phyloP scores from a whole-genome alignment of 176 grass and related monocot genomes.

The Oryza longistaminata region DNA sequence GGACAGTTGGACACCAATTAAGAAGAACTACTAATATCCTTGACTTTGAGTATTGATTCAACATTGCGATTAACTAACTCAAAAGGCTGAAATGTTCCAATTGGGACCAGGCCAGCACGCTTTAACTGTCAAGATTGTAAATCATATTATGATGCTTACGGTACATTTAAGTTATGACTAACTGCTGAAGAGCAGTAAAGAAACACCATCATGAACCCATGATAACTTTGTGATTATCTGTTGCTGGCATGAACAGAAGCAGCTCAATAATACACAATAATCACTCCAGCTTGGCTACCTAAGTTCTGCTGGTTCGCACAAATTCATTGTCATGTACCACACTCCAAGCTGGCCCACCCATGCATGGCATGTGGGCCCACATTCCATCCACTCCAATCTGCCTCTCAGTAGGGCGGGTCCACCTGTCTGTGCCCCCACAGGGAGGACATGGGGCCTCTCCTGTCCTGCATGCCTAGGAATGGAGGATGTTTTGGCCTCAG shows the following conservation, averaged over 20 bases:
- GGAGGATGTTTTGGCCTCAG: constrained; percentile 14
- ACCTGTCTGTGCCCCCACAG: constrained; percentile 19
- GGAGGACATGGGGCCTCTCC: background rate
- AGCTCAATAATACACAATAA: background rate
- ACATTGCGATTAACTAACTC: background rate
- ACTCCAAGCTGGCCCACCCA: background rate
- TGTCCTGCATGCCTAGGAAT: background rate
- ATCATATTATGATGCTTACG: no score
- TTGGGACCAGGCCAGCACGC: no score
- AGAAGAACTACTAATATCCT: background rate
- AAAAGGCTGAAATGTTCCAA: background rate
- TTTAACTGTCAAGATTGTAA: no score
- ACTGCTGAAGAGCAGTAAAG: background rate
- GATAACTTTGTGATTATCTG: constrained; percentile 18
- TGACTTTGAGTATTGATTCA: background rate
- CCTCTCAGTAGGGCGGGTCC: background rate
- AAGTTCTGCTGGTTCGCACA: constrained; percentile 27
- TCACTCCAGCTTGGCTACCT: constrained; percentile 23
- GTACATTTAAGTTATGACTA: background rate
- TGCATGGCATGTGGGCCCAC: background rate
- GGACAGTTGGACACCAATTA: background rate
- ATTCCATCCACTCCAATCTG: background rate
- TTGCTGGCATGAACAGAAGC: constrained; percentile 3
- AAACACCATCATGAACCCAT: constrained; percentile 15
- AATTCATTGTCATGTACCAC: background rate